These are phyloP conservation scores for Lasiodiplodia theobromae DNA, from an alignment of 2,329 filamentous ascomycete genomes.

Conservation along the genomic window DNA sequence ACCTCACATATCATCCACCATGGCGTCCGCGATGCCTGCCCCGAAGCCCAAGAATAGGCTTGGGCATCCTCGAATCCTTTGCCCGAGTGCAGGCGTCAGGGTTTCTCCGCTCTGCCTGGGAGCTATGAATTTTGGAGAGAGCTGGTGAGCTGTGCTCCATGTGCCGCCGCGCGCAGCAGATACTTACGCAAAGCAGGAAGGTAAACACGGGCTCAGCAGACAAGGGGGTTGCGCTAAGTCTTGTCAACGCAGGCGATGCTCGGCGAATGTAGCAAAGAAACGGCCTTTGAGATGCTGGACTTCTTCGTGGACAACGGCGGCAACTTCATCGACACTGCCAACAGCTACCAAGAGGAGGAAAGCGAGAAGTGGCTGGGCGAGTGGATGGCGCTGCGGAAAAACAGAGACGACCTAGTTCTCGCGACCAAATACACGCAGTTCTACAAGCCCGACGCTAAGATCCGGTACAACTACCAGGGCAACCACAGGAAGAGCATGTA, in stretches of 20 bases:
- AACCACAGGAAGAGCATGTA: constrained; percentile 45
- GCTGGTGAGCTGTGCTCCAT: constrained; percentile 47
- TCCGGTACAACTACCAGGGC: constrained; percentile 29
- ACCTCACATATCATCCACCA: not conserved
- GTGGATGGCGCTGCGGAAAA: constrained; percentile 55
- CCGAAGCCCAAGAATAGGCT: constrained; percentile 38
- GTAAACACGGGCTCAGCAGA: constrained; percentile 34
- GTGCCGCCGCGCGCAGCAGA: not conserved
- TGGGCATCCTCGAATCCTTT: constrained; percentile 60
- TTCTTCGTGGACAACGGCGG: constrained; percentile 70
- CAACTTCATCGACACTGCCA: constrained; percentile 71
- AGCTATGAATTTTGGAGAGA: constrained; percentile 63
- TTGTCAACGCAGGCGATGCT: not conserved
- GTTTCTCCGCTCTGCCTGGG: constrained; percentile 63
- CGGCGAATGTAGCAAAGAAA: constrained; percentile 55
- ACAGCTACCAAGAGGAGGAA: constrained; percentile 57
- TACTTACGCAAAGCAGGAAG: constrained; percentile 41
- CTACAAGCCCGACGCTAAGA: constrained; percentile 39
- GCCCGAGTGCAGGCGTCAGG: constrained; percentile 60
- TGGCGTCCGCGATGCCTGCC: constrained; percentile 11
- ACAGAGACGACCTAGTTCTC: constrained; percentile 60
- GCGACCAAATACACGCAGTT: constrained; percentile 61
- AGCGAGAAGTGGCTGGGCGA: constrained; percentile 59
- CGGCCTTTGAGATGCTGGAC: constrained; percentile 69
- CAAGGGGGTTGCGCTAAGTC: not conserved